A percentile compares a stretch with the other conserved stretches of the same genome.
Evolutionary conservation across 2,329 filamentous ascomycete genomes (phyloP).

Genomic region (Knufia petricola): DNA sequence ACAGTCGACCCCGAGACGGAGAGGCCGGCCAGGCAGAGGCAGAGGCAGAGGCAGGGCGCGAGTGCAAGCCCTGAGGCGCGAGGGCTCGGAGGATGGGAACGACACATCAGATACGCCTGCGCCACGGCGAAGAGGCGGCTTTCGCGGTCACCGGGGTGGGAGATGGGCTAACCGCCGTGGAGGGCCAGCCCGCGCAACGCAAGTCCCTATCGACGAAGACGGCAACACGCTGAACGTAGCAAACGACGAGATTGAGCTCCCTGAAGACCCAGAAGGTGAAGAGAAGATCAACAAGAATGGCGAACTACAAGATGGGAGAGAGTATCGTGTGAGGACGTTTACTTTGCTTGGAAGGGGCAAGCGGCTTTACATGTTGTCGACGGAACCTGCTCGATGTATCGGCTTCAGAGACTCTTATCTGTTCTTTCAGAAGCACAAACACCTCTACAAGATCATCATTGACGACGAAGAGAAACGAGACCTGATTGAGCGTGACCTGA

Average conservation of each 20-base stretch:
- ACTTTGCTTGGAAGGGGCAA: constrained; percentile 75
- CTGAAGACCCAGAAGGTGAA: constrained; percentile 80
- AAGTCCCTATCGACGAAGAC: constrained; percentile 85
- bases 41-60: constrained; percentile 63
- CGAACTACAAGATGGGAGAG: constrained; percentile 68
- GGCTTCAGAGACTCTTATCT: constrained; percentile 97
- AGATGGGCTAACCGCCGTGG: constrained; percentile 66
- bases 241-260: constrained; percentile 82
- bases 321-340: constrained; percentile 94
- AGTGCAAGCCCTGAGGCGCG: constrained; percentile 51
- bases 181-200: constrained; percentile 63
- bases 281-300: constrained; percentile 87
- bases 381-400: constrained; percentile 89
- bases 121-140: constrained; percentile 56
- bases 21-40: constrained; percentile 39
- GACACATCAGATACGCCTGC: constrained; percentile 37
- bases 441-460: constrained; percentile 95
- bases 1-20: constrained; percentile 38
- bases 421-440: constrained; percentile 96
- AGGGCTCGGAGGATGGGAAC: constrained; percentile 58
- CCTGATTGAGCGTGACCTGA: constrained; percentile 88
- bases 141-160: constrained; percentile 49
- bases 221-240: constrained; percentile 84
- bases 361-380: constrained; percentile 94
- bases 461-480: constrained; percentile 96